Evolutionary conservation across 495 filamentous ascomycete species (phyloP).

Genomic region (Penicillium waksmanii): DNA sequence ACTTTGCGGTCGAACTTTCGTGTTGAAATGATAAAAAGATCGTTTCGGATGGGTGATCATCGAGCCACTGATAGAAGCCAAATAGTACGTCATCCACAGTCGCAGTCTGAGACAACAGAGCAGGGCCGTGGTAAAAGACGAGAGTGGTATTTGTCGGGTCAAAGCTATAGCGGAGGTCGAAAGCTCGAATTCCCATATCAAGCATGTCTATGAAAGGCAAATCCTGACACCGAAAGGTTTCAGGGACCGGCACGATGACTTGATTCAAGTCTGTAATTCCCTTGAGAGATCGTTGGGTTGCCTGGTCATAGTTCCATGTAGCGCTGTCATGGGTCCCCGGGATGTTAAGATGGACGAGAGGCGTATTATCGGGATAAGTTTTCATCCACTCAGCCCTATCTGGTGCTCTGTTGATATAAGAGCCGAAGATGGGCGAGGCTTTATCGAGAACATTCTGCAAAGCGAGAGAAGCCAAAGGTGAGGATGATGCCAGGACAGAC

Average conservation of each 20-base stretch:
- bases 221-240: conserved; percentile 49
- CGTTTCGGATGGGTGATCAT: conserved; percentile 38
- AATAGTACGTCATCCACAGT: conserved; percentile 52
- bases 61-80: conserved; percentile 52
- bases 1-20: conserved; percentile 33
- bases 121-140: conserved; percentile 54
- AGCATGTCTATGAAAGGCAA: conserved; percentile 40
- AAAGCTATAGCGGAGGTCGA: conserved; percentile 54
- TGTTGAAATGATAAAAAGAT: conserved; percentile 46
- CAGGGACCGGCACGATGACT: conserved; percentile 29
- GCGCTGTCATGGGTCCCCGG: conserved; percentile 58
- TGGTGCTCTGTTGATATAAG: conserved; percentile 28
- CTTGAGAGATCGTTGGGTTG: conserved; percentile 42
- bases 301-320: conserved; percentile 57
- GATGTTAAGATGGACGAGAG: conserved; percentile 53
- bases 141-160: conserved; percentile 49
- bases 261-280: conserved; percentile 44
- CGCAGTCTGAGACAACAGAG: conserved; percentile 47
- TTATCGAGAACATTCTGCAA: conserved; percentile 46
- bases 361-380: conserved; percentile 41
- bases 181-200: conserved; percentile 52
- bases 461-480: conserved; percentile 37
- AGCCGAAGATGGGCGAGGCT: conserved; percentile 47
- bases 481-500: conserved; percentile 7
- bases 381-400: conserved; percentile 52